Base-by-base conservation (phyloP, 169 alveolate species). In the Amoebophrya sp. region DNA sequence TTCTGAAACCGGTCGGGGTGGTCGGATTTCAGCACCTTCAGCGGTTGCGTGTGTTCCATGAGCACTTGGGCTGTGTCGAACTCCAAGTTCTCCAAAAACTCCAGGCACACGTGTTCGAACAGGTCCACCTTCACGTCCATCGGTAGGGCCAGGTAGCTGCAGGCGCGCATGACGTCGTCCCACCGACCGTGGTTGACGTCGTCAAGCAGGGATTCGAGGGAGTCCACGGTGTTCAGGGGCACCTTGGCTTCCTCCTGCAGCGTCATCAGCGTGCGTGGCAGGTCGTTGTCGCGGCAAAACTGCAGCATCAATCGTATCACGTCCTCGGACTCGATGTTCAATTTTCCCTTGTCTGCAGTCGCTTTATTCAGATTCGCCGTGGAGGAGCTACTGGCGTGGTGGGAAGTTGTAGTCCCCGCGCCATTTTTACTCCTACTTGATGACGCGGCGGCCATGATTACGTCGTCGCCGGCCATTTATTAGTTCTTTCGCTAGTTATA, bases 251-350 rank as follows among this genome's bases (percentile, higher is more conserved):
- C 83, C 83, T 66, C 83, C 35, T 66, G 83, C 83, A 66, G 35
- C 32, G 83, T 66, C 83, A 66, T 66, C 39, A 66, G 83, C 29
- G 83, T 66, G 29, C 83, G 83, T 0, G 83, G 83, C 29, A 66
- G 32, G 83, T 66, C 83, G 35, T 66, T 66, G 83, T 66, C 83
- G 83, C 83, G 83, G 83, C 83, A 66, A 66, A 66, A 66, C 83
- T 66, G 83, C 32, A 66, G 83, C 2, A 66, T 66, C 32, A 66
- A 25, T 3, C 83, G 83, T 7, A 66, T 66, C 35, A 66, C 83
- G 83, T 66, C 83, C 83, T 66, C 83, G 29, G 83, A 66, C 83
- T 66, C 83, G 83, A 66, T 66, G 83, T 18, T 25, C 29, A 25
- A 1, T 25, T 66, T 2, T 2, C 32, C 32, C 83, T 66, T 66